Evolutionary conservation across 805 yeast genomes (phyloP).

Genomic region (Phaffomyces opuntiae): DNA sequence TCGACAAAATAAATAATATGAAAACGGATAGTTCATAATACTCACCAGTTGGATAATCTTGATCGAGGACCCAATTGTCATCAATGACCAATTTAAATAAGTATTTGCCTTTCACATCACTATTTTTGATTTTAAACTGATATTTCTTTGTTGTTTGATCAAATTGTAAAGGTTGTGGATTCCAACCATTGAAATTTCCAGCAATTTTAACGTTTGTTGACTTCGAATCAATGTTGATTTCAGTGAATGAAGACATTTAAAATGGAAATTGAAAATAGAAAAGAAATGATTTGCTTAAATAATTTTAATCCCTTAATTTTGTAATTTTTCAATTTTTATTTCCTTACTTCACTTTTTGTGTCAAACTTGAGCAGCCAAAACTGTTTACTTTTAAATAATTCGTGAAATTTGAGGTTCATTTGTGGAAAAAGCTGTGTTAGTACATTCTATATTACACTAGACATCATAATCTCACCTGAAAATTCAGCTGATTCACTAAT

Average conservation of each 20-base stretch:
- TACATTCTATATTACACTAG: too few relatives aligned
- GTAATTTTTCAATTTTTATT: not conserved
- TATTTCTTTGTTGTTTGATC: conserved; percentile 1
- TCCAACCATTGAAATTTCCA: conserved; percentile 32
- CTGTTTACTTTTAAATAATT: too few relatives aligned
- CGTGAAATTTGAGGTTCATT: not conserved
- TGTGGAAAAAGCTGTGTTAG: too few relatives aligned
- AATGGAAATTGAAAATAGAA: too few relatives aligned
- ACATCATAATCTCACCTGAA: too few relatives aligned
- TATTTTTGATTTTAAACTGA: conserved; percentile 12
- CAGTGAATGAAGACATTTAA: conserved; percentile 1
- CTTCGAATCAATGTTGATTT: conserved; percentile 11
- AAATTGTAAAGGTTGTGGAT: conserved; percentile 12
- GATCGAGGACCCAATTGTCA: conserved; percentile 15
- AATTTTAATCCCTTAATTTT: not conserved
- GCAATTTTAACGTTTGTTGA: conserved; percentile 26
- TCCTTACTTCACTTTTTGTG: too few relatives aligned
- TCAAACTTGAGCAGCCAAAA: too few relatives aligned
- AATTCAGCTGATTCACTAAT: too few relatives aligned
- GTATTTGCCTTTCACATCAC: conserved; percentile 12
- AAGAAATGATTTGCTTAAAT: too few relatives aligned
- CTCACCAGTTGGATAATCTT: conserved; percentile 18
- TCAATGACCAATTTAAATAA: conserved; percentile 21
- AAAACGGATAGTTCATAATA: not conserved
- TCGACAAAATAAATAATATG: not conserved